Percentiles rank a stretch among this genome's conserved stretches.
phyloP scores from a whole-genome alignment of 352 stramenopile genomes.

The Globisporangium orthogonon region DNA sequence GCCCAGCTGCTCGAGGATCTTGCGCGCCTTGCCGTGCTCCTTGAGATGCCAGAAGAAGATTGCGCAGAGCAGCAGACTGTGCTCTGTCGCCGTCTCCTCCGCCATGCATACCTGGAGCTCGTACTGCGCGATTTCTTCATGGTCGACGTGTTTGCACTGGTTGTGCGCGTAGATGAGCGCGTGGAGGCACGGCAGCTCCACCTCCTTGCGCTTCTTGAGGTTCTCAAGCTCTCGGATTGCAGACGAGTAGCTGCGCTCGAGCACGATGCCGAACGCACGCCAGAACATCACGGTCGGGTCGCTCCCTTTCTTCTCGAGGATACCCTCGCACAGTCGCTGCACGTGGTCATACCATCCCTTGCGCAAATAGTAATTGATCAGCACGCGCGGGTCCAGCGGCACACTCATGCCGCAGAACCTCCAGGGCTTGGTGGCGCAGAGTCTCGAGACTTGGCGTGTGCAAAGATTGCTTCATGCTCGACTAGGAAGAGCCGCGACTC shows the following conservation, averaged over 20 bases:
- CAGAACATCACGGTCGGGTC: constrained; percentile 84
- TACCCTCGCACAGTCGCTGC: constrained; percentile 68
- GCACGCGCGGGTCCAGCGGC: constrained; percentile 48
- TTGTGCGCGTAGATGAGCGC: constrained; percentile 74
- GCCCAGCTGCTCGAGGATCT: constrained; percentile 60
- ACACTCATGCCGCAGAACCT: constrained; percentile 1
- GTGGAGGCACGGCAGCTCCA: constrained; percentile 73
- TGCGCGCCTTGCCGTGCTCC: constrained; percentile 55
- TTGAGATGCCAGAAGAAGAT: constrained; percentile 77
- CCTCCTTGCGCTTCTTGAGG: constrained; percentile 73
- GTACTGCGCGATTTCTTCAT: constrained; percentile 72
- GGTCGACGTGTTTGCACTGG: constrained; percentile 70
- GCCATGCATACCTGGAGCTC: constrained; percentile 77
- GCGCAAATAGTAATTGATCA: constrained; percentile 87
- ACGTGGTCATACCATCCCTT: constrained; percentile 87
- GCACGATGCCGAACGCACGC: constrained; percentile 72
- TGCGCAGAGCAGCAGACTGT: constrained; percentile 55
- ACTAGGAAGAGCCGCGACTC: not conserved
- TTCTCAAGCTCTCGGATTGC: constrained; percentile 83
- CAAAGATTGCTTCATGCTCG: not conserved
- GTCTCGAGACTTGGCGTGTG: not conserved
- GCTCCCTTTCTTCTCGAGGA: constrained; percentile 79
- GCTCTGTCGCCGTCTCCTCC: constrained; percentile 54
- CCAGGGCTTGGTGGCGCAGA: not conserved
- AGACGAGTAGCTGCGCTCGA: constrained; percentile 73